Base-by-base conservation (phyloP, 139 green algal genomes). In the Astrephomene gubernaculifera region DNA sequence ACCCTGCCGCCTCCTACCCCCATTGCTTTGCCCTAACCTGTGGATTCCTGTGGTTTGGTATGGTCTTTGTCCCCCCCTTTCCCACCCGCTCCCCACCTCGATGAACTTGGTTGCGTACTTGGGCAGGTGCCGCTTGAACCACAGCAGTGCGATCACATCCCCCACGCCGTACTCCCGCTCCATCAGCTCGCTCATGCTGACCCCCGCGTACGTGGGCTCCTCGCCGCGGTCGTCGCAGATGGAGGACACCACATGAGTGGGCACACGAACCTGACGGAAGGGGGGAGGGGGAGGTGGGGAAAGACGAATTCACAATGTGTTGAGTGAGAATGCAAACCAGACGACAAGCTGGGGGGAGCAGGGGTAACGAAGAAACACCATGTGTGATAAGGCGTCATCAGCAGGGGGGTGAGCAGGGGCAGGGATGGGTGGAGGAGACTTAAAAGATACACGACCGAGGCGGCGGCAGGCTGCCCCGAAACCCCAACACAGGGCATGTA, bases 141-240 rank as follows among this genome's bases (percentile, higher is more conserved):
- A 98, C 65, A 98, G 92, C 91, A 98, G 86, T 22, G 80, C 84
- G 63, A 99, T 95, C 65, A 98, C 96, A 80, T 99, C 96, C 0
- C 94, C 96, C 19, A 99, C 87, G 43, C 91, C 92, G 71, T 93
- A 96, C 79, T 96, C 95, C 1, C 85, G 87, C 88, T 96, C 91
- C 17, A 99, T 98, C 19, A 99, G 95, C 71, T 95, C 92, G 22
- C 83, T 91, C 94, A 96, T 96, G 60, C 74, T 86, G 35, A 96
- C 92, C 2, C 91, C 90, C 44, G 60, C 54, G 74, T 95, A 96
- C 9, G 93, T 96, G 7, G 94, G 96, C 91, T 99, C 96, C 73
- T 99, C 96, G 4, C 96, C 96, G 31, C 96, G 87, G 91, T 99
- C 96, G 81, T 99, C 96, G 80, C 93, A 98, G 71, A 99, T 99